A percentile compares a stretch with the other conserved stretches of the same genome.
Conservation (phyloP, 2,329 filamentous ascomycete species). For the Penicillium hordei region DNA sequence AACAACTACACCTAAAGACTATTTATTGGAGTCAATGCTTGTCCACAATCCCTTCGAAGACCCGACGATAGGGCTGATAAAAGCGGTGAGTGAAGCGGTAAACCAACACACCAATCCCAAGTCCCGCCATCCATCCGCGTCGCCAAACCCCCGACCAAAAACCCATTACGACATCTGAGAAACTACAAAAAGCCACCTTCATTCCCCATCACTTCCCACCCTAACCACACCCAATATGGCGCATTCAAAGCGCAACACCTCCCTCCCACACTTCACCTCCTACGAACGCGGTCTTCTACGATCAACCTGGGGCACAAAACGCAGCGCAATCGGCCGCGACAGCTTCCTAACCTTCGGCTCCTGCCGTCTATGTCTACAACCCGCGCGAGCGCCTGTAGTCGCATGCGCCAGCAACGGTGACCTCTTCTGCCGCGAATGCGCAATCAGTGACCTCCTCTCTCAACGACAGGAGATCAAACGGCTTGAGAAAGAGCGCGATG, state of each 20-base stretch:
- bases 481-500: slow-evolving; percentile 64
- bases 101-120: neutral
- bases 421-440: slow-evolving; percentile 94
- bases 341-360: slow-evolving; percentile 89
- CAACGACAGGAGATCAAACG: slow-evolving; percentile 92
- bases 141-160: neutral
- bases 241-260: slow-evolving; percentile 78
- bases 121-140: neutral
- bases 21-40: neutral
- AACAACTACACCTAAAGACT: neutral
- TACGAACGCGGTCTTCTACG: slow-evolving; percentile 84
- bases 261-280: slow-evolving; percentile 87
- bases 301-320: slow-evolving; percentile 75
- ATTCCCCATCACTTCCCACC: neutral
- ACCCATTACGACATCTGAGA: slow-evolving; percentile 5
- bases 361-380: slow-evolving; percentile 82
- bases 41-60: neutral
- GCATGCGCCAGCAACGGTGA: slow-evolving; percentile 76
- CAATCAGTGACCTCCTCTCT: slow-evolving; percentile 81
- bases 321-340: slow-evolving; percentile 82
- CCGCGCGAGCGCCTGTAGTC: slow-evolving; percentile 80
- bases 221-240: slow-evolving; percentile 35
- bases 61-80: neutral
- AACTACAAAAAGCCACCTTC: slow-evolving; percentile 1
- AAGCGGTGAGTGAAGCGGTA: neutral